Conservation (phyloP, 176 grass and related monocot genomes). For the Saccharum officinarum region DNA sequence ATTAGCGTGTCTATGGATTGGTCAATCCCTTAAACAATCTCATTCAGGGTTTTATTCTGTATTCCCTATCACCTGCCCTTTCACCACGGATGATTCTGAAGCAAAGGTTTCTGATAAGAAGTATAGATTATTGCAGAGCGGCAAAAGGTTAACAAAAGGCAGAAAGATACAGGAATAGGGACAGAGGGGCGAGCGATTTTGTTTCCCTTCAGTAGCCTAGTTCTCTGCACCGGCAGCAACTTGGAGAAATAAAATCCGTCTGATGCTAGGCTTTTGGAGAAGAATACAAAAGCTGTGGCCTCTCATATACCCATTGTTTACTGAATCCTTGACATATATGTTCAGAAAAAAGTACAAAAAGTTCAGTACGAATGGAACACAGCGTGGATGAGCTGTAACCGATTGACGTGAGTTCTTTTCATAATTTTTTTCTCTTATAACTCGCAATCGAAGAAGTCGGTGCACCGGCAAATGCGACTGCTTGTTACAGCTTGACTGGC, state of each 20-base stretch:
- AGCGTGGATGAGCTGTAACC: slow-evolving; percentile 48
- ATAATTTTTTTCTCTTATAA: neutral
- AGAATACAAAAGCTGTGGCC: slow-evolving; percentile 26
- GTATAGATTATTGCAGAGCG: slow-evolving; percentile 11
- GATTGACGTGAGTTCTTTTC: slow-evolving; percentile 18
- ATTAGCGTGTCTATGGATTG: slow-evolving; percentile 6
- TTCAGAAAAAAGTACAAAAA: neutral
- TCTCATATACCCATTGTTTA: slow-evolving; percentile 36
- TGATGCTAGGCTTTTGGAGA: slow-evolving; percentile 10
- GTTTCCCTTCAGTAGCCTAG: slow-evolving; percentile 22
- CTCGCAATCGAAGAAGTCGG: slow-evolving; percentile 4
- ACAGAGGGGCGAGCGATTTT: slow-evolving; percentile 26
- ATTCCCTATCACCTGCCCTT: slow-evolving; percentile 21
- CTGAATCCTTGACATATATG: slow-evolving; percentile 31
- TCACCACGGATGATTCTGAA: slow-evolving; percentile 40
- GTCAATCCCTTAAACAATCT: slow-evolving; percentile 35
- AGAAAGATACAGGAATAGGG: neutral
- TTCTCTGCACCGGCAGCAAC: slow-evolving; percentile 49
- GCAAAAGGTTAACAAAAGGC: slow-evolving; percentile 17
- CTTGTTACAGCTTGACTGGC: neutral
- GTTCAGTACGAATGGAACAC: slow-evolving; percentile 32
- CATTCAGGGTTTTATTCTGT: slow-evolving; percentile 48
- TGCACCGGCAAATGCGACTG: neutral
- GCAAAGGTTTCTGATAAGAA: slow-evolving; percentile 33
- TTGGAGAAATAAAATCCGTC: slow-evolving; percentile 41